Conservation (phyloP, 2,329 filamentous ascomycete species). For the Thelonectria blattea region DNA sequence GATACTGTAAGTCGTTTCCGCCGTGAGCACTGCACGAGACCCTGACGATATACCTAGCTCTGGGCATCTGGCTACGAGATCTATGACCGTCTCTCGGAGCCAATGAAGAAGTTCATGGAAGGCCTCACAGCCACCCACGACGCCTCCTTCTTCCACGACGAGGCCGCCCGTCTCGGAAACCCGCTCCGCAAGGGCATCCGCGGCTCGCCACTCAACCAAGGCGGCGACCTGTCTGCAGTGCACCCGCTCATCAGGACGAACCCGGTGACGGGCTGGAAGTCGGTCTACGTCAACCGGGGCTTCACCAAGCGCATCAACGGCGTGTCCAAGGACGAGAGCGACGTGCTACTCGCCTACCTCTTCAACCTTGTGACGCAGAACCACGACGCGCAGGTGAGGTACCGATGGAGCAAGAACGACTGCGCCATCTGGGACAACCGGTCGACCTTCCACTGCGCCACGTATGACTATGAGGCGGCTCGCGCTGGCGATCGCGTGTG, state of each 20-base stretch:
- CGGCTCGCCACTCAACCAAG: constrained; percentile 64
- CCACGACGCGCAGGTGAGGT: constrained; percentile 63
- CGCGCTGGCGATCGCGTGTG: constrained; percentile 50
- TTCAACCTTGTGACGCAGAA: constrained; percentile 58
- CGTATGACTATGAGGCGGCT: constrained; percentile 62
- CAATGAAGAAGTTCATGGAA: constrained; percentile 55
- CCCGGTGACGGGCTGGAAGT: constrained; percentile 65
- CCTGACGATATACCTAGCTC: constrained; percentile 53
- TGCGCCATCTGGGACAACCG: constrained; percentile 72
- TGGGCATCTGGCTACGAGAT: constrained; percentile 68
- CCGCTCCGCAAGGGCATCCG: constrained; percentile 51
- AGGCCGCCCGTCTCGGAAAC: constrained; percentile 54
- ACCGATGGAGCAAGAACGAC: constrained; percentile 59
- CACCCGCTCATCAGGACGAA: constrained; percentile 66
- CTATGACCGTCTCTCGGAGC: constrained; percentile 59
- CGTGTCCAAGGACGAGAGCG: constrained; percentile 59
- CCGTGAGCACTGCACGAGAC: background rate
- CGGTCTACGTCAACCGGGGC: constrained; percentile 56
- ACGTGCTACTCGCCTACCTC: constrained; percentile 55
- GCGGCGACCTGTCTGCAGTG: constrained; percentile 54
- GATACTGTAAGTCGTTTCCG: constrained; percentile 52
- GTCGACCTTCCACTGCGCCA: constrained; percentile 58
- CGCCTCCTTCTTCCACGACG: constrained; percentile 57
- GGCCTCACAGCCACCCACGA: constrained; percentile 55
- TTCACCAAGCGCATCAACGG: constrained; percentile 63